A percentile compares a stretch with the other conserved stretches of the same genome.
These are phyloP conservation scores for Xylariaceae sp. DNA, from an alignment of 2,329 filamentous ascomycete species.

Conservation along the genomic window DNA sequence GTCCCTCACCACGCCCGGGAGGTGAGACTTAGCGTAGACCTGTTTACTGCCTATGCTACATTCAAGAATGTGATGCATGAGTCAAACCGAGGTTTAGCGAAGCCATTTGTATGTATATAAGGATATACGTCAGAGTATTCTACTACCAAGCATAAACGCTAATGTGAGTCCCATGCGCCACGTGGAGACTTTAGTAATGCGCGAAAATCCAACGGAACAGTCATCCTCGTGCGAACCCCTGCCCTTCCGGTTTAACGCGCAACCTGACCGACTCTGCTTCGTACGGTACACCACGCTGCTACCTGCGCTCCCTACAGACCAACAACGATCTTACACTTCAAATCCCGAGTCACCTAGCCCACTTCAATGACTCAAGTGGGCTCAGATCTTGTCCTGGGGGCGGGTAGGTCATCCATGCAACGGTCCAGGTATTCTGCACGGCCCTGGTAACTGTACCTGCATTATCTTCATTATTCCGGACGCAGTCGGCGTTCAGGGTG, in stretches of 20 bases:
- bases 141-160: neutral
- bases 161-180: neutral
- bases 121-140: neutral
- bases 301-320: neutral
- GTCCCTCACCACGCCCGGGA: too few species aligned
- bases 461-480: neutral
- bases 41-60: too few species aligned
- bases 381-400: neutral
- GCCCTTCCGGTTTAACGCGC: conserved; percentile 8
- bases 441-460: neutral
- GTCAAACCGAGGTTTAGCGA: too few species aligned
- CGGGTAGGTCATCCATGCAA: neutral
- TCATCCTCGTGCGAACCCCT: conserved; percentile 6
- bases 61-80: too few species aligned
- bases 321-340: conserved; percentile 8
- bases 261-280: conserved; percentile 6
- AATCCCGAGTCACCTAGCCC: conserved; percentile 14
- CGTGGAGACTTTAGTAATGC: neutral
- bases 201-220: conserved; percentile 18
- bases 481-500: neutral
- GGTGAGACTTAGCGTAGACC: too few species aligned
- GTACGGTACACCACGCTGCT: neutral
- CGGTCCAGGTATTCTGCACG: conserved; percentile 1
- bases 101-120: too few species aligned
- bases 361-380: conserved; percentile 13